These are phyloP conservation scores for Thalassiosira mediterranea DNA, from an alignment of 352 stramenopile species.

Conservation along the genomic window DNA sequence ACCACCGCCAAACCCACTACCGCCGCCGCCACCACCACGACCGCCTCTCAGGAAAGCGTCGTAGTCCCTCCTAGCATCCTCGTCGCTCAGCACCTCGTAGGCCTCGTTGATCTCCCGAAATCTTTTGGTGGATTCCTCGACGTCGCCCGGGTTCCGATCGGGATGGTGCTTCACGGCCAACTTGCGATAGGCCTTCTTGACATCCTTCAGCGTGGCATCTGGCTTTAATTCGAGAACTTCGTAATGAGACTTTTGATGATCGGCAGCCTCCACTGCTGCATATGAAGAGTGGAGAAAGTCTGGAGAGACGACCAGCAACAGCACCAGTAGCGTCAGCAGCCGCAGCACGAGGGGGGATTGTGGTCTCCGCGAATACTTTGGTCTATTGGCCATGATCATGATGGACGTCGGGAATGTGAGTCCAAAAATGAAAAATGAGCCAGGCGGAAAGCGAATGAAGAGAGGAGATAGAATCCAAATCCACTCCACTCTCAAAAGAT, in stretches of 20 bases:
- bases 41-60: slow-evolving; percentile 79
- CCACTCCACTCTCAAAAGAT: too few relatives aligned
- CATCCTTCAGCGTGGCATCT: slow-evolving; percentile 44
- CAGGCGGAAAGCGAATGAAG: too few relatives aligned
- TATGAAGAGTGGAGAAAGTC: too few relatives aligned
- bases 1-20: neutral
- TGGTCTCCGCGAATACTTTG: too few relatives aligned
- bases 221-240: slow-evolving; percentile 47
- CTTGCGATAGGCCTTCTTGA: slow-evolving; percentile 57
- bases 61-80: slow-evolving; percentile 89
- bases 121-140: slow-evolving; percentile 82
- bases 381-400: too few relatives aligned
- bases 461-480: too few relatives aligned
- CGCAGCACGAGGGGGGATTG: too few relatives aligned
- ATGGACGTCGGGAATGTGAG: too few relatives aligned
- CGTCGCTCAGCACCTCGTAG: slow-evolving; percentile 91
- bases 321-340: too few relatives aligned
- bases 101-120: slow-evolving; percentile 91
- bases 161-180: slow-evolving; percentile 69
- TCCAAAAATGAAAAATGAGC: too few relatives aligned
- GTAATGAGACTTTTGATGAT: slow-evolving; percentile 38
- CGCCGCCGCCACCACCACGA: neutral
- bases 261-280: too few relatives aligned
- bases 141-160: slow-evolving; percentile 84
- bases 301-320: too few relatives aligned